Evolutionary conservation across 2,329 filamentous ascomycete species (phyloP), one percentile per base, ranked within the genome.

Genomic region (Penicillium thymicola): DNA sequence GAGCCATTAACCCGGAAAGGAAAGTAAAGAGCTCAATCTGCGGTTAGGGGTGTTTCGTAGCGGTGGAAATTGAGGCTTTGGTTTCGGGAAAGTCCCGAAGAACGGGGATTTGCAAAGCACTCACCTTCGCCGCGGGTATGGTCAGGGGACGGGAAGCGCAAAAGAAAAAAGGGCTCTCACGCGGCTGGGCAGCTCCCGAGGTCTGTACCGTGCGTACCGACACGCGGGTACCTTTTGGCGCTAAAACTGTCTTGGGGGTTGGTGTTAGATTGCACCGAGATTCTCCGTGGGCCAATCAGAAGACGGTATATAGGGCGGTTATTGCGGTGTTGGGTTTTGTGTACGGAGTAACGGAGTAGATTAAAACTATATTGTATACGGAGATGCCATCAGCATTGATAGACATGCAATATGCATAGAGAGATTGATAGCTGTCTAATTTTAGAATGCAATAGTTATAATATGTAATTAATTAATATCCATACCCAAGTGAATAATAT

Each of bases 201-300:
- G 25, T 27, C 7, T 27, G 25, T n/a, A 32, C 8, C 14, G 21
- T 37, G 13, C 7, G 30, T 58, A 41, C 63, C 63, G 56, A 53
- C 54, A 55, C 55, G 37, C 62, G 47, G 64, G 60, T 62, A 65
- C 59, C 55, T 61, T 42, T 49, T 4, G 4, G 21, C 55, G 49
- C 59, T 58, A 63, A 43, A 10, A 10, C 49, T 25, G 10, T 3
- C 25, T 40, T 36, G 0, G 50, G 50, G 16, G 1, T 16, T 63
- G 57, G 57, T 11, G 43, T 38, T 1, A 23, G 46, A 54, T 55
- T 40, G 32, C 57, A 64, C 63, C 64, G 64, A 65, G 63, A 65
- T 63, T 55, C 57, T 58, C 64, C 64, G 64, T 61, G 2, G 5
- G 4, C 63, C 63, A 65, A 63, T 65, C 21, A 63, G n/a, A 41